Conservation (phyloP, 2,329 filamentous ascomycete genomes). For the Septoria petroselini region DNA sequence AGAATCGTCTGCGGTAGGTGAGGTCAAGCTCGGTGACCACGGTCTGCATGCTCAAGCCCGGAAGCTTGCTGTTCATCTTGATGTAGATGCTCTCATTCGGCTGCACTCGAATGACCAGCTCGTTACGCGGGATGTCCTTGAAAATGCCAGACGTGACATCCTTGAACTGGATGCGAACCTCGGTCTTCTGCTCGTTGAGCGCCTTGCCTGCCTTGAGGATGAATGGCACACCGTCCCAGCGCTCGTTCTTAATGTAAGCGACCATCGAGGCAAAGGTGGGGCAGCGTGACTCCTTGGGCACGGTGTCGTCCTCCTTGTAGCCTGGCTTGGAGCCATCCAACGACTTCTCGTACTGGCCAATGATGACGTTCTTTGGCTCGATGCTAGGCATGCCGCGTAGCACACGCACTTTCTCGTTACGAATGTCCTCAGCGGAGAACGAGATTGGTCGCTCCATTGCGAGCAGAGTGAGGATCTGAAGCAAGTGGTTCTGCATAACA, state of each 20-base stretch:
- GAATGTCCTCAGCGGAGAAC: slow-evolving; percentile 96
- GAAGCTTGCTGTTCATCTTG: slow-evolving; percentile 99
- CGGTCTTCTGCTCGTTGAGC: slow-evolving; percentile 98
- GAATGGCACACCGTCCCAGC: slow-evolving; percentile 98
- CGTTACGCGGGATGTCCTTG: slow-evolving; percentile 98
- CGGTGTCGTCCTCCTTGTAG: slow-evolving; percentile 98
- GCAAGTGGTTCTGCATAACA: slow-evolving; percentile 99
- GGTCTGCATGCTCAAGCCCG: slow-evolving; percentile 98
- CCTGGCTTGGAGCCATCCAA: slow-evolving; percentile 93
- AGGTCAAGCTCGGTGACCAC: slow-evolving; percentile 97
- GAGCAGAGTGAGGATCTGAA: slow-evolving; percentile 92
- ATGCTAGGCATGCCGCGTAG: slow-evolving; percentile 90
- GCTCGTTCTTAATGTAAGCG: slow-evolving; percentile 98
- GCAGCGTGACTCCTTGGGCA: slow-evolving; percentile 94
- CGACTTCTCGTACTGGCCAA: slow-evolving; percentile 96
- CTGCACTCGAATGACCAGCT: slow-evolving; percentile 98
- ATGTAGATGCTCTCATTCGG: slow-evolving; percentile 99
- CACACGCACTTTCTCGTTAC: slow-evolving; percentile 97
- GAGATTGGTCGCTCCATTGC: slow-evolving; percentile 98
- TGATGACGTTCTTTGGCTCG: slow-evolving; percentile 99
- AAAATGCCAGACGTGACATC: slow-evolving; percentile 99
- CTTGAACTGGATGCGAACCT: slow-evolving; percentile 99
- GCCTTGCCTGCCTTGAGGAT: slow-evolving; percentile 99
- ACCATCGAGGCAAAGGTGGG: slow-evolving; percentile 97
- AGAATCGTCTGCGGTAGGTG: slow-evolving; percentile 97